phyloP scores from a whole-genome alignment of 768 basidiomycete species.

The Coprinopsis strossmayeri region DNA sequence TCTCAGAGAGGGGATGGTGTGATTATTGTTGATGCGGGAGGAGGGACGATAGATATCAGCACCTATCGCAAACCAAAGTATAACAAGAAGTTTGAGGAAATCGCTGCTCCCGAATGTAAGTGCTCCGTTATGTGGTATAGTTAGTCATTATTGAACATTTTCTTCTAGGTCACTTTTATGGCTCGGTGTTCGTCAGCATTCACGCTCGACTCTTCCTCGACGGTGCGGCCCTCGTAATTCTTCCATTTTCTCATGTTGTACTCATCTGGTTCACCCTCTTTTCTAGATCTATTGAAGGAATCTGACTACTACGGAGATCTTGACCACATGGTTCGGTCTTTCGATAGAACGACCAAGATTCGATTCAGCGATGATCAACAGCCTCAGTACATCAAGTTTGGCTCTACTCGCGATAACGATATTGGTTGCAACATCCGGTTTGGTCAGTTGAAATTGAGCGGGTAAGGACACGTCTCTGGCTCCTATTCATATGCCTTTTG shows the following conservation, averaged over 20 bases:
- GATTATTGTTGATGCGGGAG: constrained; percentile 55
- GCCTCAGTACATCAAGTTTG: constrained; percentile 42
- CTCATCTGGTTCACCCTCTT: background rate
- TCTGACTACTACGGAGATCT: constrained; percentile 13
- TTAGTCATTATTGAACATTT: background rate
- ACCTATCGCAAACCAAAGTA: constrained; percentile 37
- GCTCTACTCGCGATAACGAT: constrained; percentile 36
- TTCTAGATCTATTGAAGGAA: constrained; percentile 8
- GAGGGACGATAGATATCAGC: constrained; percentile 58
- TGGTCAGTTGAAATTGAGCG: constrained; percentile 39
- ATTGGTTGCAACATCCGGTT: constrained; percentile 31
- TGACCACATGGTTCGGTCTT: constrained; percentile 20
- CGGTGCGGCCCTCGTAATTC: constrained; percentile 19
- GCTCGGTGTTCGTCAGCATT: constrained; percentile 42
- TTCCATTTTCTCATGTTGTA: background rate
- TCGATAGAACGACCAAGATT: constrained; percentile 43
- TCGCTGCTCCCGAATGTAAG: constrained; percentile 38
- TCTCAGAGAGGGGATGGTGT: constrained; percentile 38
- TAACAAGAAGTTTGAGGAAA: constrained; percentile 36
- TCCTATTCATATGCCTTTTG: background rate
- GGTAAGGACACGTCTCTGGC: constrained; percentile 16
- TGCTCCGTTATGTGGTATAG: background rate
- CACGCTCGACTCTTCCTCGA: constrained; percentile 30
- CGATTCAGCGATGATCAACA: constrained; percentile 33
- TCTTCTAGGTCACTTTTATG: constrained; percentile 33